Base-by-base conservation (phyloP, 2,329 filamentous ascomycete genomes). In the Teratosphaeriaceae sp. region DNA sequence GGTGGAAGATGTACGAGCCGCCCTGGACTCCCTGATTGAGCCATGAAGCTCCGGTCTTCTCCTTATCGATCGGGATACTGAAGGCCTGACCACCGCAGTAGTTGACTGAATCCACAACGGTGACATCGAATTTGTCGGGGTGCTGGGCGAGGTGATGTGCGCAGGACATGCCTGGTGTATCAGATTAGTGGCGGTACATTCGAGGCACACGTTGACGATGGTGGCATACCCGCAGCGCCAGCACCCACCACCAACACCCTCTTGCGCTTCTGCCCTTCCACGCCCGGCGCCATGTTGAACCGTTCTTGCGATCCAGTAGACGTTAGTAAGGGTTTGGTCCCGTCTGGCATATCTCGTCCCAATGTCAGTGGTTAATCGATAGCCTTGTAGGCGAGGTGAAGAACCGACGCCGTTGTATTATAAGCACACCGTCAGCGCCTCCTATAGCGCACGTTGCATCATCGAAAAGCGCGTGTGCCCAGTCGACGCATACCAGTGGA, bases 111-210 rank as follows among this genome's bases (percentile, higher is more conserved):
- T 83, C 79, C 18, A 84, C 66, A 12, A 86, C 54, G 0, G 80
- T 84, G 11, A 85, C 71, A 33, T 79, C 73, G 64, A 82, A 85
- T 49, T 74, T 75, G 27, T 82, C 74, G 1, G 76, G 76, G 49
- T 85, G 79, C 37, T 82, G 74, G 36, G 79, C 73, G 21, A 85
- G 71, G 22, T 82, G 81, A 22, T 80, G 73, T 9, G 82, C 81
- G 59, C 80, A 84, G 42, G 78, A 78, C 80, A 73, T 74, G 52
- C 70, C 71, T 73, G 39, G 24, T n/a, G n/a, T n/a, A n/a, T n/a
- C n/a, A n/a, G n/a, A n/a, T n/a, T n/a, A n/a, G n/a, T n/a, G n/a
- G n/a, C n/a, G n/a, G n/a, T n/a, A n/a, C n/a, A n/a, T n/a, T n/a
- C n/a, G n/a, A n/a, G n/a, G n/a, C n/a, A n/a, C n/a, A n/a, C n/a